Base-by-base conservation (phyloP, 345 rosid species). In the Populus simonii region DNA sequence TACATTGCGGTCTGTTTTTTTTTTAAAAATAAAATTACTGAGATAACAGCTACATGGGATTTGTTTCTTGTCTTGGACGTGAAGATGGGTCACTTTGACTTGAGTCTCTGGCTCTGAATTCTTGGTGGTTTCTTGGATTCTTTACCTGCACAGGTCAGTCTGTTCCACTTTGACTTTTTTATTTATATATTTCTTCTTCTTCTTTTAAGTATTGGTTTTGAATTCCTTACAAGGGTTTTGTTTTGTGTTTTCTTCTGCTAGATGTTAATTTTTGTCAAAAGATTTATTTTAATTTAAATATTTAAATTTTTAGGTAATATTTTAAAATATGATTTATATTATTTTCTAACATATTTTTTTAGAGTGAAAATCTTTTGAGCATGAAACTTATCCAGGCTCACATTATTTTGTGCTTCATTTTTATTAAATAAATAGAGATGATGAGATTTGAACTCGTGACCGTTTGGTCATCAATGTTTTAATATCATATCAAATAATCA, bases 101-200 rank as follows among this genome's bases (percentile, higher is more conserved):
- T 59, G 61, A 23, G 25, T 27, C 45, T 80, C 68, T 69, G 57
- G 36, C 68, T 76, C 74, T 62, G 77, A 85, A 57, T 82, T 78
- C 49, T 80, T 55, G 36, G 47, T 66, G 39, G n/a, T 61, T 61
- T 41, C 68, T 27, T 25, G 36, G 45, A 55, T 57, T 38, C 45
- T 43, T 83, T 75, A 23, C 45, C 43, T 43, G 36, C 70, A 63
- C 68, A 74, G 83, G 85, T 86, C 45, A 69, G 80, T 57, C 62
- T 76, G 76, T 33, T 62, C 8, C 10, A 5, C 25, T 45, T 78
- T 70, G 7, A 38, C 18, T 31, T 49, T 33, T 12, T 33, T 41
- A 41, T 41, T 41, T 41, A 41, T 10, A 9, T 41, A 41, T 2
- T 49, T 17, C 3, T 55, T 57, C 36, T 4, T 33, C 23, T 20